Conservation (phyloP, 2,329 filamentous ascomycete genomes). For the Botrytis paeoniae region DNA sequence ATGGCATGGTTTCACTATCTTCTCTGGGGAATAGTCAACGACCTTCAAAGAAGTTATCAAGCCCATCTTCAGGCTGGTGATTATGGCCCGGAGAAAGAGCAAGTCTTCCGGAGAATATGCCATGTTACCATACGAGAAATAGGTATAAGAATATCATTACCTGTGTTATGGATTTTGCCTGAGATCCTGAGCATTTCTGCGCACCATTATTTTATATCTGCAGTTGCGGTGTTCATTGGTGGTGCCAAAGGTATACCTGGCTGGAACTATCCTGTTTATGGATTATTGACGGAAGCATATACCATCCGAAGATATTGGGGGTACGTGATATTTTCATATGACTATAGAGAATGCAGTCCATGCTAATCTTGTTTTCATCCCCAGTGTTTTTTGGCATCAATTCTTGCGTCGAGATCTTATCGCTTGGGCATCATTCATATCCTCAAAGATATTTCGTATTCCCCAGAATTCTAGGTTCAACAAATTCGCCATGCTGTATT, state of each 20-base stretch:
- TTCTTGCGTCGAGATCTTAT: neutral
- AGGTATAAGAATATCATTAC: neutral
- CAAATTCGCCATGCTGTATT: neutral
- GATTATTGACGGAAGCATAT: neutral
- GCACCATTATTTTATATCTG: neutral
- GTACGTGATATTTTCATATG: neutral
- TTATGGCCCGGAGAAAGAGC: neutral
- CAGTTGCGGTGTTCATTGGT: neutral
- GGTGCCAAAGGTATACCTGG: conserved; percentile 4
- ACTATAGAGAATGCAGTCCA: neutral
- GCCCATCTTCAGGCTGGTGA: neutral
- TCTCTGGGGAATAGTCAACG: neutral
- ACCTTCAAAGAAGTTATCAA: neutral
- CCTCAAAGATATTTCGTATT: conserved; percentile 9
- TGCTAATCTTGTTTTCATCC: neutral
- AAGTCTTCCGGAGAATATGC: conserved; percentile 5
- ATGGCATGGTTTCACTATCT: conserved; percentile 15
- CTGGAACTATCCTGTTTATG: neutral
- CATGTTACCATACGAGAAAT: neutral
- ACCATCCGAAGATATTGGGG: conserved; percentile 6
- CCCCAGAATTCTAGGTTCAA: neutral
- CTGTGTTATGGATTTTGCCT: neutral
- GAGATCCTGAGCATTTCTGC: neutral
- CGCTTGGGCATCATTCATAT: conserved; percentile 1
- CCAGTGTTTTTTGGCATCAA: neutral